Percentiles rank a stretch among this genome's conserved stretches.
These are phyloP conservation scores for Silene conica DNA, from an alignment of 148 eudicot genomes.

Conservation along the genomic window DNA sequence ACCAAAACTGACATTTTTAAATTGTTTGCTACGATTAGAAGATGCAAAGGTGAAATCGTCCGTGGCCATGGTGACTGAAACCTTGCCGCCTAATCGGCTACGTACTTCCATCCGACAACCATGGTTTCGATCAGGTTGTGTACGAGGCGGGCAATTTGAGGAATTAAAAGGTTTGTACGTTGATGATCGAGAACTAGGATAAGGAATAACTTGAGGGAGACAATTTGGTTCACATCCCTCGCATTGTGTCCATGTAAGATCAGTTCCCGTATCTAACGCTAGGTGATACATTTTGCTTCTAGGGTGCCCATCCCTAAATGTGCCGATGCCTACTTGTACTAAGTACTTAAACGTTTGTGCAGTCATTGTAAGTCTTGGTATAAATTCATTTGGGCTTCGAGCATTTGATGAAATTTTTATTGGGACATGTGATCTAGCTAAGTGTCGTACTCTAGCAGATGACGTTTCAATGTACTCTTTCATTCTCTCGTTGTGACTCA, in stretches of 20 bases:
- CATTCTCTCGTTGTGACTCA: background rate
- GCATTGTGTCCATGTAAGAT: constrained; percentile 24
- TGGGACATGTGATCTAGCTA: background rate
- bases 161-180: too few relatives aligned
- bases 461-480: constrained; percentile 7
- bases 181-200: too few relatives aligned
- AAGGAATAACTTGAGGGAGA: too few relatives aligned
- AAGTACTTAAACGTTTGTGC: background rate
- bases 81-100: too few relatives aligned
- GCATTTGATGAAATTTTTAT: background rate
- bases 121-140: too few relatives aligned
- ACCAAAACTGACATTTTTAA: too few relatives aligned
- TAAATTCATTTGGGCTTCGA: background rate
- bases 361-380: background rate
- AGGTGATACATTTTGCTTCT: background rate
- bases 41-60: too few relatives aligned
- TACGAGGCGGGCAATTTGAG: too few relatives aligned
- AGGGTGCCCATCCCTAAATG: background rate
- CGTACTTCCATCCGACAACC: too few relatives aligned
- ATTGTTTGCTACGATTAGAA: too few relatives aligned
- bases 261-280: constrained; percentile 7
- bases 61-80: too few relatives aligned
- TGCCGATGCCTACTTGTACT: constrained; percentile 19
- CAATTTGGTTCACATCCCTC: constrained; percentile 3
- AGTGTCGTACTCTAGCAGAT: background rate